Conservation (phyloP, 2,329 filamentous ascomycete species). For the Drechslerella coelobrocha region DNA sequence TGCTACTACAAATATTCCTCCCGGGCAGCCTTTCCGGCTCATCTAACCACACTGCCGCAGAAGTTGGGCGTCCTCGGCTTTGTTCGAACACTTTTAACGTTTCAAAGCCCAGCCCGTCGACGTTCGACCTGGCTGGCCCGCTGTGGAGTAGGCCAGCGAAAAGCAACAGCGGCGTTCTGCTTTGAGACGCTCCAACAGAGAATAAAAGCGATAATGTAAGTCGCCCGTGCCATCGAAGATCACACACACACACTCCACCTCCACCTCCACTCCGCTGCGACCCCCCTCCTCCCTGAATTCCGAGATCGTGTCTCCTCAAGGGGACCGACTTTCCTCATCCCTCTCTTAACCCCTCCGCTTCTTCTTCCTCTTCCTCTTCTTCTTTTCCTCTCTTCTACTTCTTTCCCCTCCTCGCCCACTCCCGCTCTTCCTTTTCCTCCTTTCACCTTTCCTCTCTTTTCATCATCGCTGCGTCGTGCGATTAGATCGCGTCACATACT, state of each 20-base stretch:
- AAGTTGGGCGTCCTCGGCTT: slow-evolving; percentile 54
- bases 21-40: slow-evolving; percentile 44
- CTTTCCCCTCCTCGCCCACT: slow-evolving; percentile 43
- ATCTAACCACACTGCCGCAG: slow-evolving; percentile 51
- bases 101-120: slow-evolving; percentile 40
- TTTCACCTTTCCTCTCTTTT: slow-evolving; percentile 18
- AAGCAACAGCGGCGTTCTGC: slow-evolving; percentile 34
- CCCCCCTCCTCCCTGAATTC: slow-evolving; percentile 52
- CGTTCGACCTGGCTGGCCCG: slow-evolving; percentile 43
- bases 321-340: slow-evolving; percentile 55
- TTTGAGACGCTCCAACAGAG: slow-evolving; percentile 35
- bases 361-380: slow-evolving; percentile 33
- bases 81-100: slow-evolving; percentile 53
- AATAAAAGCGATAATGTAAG: slow-evolving; percentile 38
- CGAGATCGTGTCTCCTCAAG: slow-evolving; percentile 52
- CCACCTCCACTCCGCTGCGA: slow-evolving; percentile 54
- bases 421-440: slow-evolving; percentile 41
- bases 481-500: slow-evolving; percentile 46
- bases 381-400: slow-evolving; percentile 54
- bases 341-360: slow-evolving; percentile 53
- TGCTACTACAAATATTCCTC: slow-evolving; percentile 13
- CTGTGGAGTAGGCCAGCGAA: slow-evolving; percentile 49
- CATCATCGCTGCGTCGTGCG: slow-evolving; percentile 49
- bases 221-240: slow-evolving; percentile 53
- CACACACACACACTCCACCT: slow-evolving; percentile 52